A percentile compares a stretch with the other conserved stretches of the same genome.
Conservation (phyloP, 2,329 filamentous ascomycete species). For the Fusarium tricinctum region DNA sequence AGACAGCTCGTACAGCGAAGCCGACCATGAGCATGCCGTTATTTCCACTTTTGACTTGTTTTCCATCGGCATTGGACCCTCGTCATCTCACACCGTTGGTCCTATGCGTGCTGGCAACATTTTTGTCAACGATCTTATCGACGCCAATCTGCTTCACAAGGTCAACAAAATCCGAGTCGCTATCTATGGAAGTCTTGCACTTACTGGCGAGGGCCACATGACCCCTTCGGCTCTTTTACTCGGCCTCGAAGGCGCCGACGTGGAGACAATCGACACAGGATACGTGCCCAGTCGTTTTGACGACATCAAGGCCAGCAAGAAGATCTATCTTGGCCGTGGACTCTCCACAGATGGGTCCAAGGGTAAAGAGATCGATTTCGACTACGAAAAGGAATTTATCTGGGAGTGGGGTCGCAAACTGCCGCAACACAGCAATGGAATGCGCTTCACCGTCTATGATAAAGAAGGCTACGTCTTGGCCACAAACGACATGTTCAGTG, state of each 20-base stretch:
- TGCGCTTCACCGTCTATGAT: slow-evolving; percentile 66
- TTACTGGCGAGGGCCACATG: slow-evolving; percentile 67
- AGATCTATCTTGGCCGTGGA: slow-evolving; percentile 60
- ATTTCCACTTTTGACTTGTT: slow-evolving; percentile 67
- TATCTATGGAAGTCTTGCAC: slow-evolving; percentile 64
- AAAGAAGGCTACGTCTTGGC: slow-evolving; percentile 62
- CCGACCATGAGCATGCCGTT: slow-evolving; percentile 65
- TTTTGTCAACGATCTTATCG: slow-evolving; percentile 63
- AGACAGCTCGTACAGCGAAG: slow-evolving; percentile 59
- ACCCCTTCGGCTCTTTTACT: slow-evolving; percentile 64
- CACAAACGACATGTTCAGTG: slow-evolving; percentile 66
- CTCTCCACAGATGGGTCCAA: slow-evolving; percentile 53
- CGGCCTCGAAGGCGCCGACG: slow-evolving; percentile 64
- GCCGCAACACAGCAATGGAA: slow-evolving; percentile 66
- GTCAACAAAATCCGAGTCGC: slow-evolving; percentile 63
- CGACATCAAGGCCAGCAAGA: slow-evolving; percentile 62
- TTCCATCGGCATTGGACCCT: slow-evolving; percentile 66
- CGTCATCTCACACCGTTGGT: slow-evolving; percentile 65
- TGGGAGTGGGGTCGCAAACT: slow-evolving; percentile 67
- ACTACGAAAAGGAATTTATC: slow-evolving; percentile 63
- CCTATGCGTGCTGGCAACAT: slow-evolving; percentile 67
- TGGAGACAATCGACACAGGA: slow-evolving; percentile 64
- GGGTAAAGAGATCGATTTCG: slow-evolving; percentile 63
- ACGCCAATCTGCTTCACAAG: slow-evolving; percentile 60
- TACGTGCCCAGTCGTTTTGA: slow-evolving; percentile 63